Evolutionary conservation across 2,329 filamentous ascomycete species (phyloP), one percentile per base, ranked within the genome.

Genomic region (Neophaeococcomyces aloes): DNA sequence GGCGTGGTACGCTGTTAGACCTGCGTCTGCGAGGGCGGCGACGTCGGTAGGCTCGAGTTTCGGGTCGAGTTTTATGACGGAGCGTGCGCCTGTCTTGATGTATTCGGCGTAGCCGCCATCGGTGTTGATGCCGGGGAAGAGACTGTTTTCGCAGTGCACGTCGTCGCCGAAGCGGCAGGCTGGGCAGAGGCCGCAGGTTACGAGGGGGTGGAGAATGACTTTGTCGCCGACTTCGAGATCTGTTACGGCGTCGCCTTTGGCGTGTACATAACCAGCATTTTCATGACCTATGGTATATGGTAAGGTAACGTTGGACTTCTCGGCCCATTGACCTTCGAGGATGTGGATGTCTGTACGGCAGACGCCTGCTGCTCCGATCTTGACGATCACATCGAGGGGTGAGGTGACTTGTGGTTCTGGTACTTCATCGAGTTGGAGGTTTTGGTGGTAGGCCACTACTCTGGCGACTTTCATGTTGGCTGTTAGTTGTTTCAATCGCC

Each of bases 161-260:
- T 48, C 46, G 38, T 48, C 43, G 3, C 46, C 46, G 14, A 29
- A 46, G n/a, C 46, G 42, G 19, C 46, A 46, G 8, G 46, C 46
- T 8, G 25, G 38, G 29, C 47, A 48, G 15, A 46, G 18, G 4
- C 47, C 47, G 35, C 47, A 48, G 4, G 44, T 46, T 23, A 46
- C 35, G 14, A 46, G 32, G n/a, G 47, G 47, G 32, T 48, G 44
- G 14, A 48, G 38, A 32, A 48, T 48, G 21, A 46, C 44, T 13
- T 33, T 33, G 31, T 52, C 49, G n/a, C 48, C 49, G 14, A 49
- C 33, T 21, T 48, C 32, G n/a, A 52, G 33, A 43, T 43, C 48
- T 13, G 38, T 47, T 27, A 52, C 47, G 11, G 35, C 42, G 19
- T 36, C 41, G 11, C 49, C 49, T n/a, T 14, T 18, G 17, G 31